Evolutionary conservation across 2,329 filamentous ascomycete species (phyloP).

Genomic region (Remersonia thermophila): DNA sequence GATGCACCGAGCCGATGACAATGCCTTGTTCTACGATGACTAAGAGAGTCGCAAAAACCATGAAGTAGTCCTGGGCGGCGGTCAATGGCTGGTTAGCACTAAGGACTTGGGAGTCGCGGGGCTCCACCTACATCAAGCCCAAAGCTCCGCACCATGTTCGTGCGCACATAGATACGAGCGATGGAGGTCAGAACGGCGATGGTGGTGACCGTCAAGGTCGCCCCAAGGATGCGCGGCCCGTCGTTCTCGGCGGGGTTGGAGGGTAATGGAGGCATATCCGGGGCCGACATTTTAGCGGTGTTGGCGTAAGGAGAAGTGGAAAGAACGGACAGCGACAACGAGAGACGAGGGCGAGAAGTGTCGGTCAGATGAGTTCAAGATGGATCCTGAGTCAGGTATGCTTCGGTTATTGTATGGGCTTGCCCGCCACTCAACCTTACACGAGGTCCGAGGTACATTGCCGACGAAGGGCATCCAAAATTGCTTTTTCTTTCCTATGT

Average conservation of each 20-base stretch:
- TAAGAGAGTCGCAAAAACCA: slow-evolving; percentile 19
- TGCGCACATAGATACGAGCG: slow-evolving; percentile 34
- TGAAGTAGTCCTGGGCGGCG: slow-evolving; percentile 20
- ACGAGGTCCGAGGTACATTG: no score
- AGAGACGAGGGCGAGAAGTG: no score
- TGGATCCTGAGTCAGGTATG: no score
- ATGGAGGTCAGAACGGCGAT: slow-evolving; percentile 27
- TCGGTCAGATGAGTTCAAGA: no score
- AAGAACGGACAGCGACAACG: no score
- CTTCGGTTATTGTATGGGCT: no score
- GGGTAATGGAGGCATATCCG: background rate
- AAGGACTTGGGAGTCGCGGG: no score
- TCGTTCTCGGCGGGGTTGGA: slow-evolving; percentile 26
- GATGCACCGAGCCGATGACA: slow-evolving; percentile 27
- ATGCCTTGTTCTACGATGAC: slow-evolving; percentile 28
- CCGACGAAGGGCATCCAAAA: no score
- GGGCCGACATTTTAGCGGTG: background rate
- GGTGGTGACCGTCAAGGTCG: slow-evolving; percentile 26
- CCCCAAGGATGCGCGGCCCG: slow-evolving; percentile 26
- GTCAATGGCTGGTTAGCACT: no score
- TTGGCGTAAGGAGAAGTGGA: background rate
- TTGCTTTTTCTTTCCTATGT: no score
- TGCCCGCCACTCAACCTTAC: no score
- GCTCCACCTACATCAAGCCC: slow-evolving; percentile 30
- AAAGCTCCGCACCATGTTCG: slow-evolving; percentile 32